Base-by-base conservation (phyloP, 2,329 filamentous ascomycete genomes). In the Paramyrothecium sp. region DNA sequence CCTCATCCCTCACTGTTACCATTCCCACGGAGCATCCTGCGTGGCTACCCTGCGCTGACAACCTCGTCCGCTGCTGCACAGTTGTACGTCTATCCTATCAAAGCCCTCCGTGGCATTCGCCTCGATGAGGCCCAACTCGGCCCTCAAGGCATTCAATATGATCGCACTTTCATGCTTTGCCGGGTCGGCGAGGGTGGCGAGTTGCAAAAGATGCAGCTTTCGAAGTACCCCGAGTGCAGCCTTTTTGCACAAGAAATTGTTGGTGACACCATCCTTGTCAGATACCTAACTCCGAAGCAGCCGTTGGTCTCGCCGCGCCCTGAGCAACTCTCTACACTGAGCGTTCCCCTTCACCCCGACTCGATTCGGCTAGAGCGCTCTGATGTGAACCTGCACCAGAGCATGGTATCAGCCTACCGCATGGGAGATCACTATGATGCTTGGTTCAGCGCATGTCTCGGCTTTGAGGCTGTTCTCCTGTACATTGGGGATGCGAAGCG, bases 11-110 rank as follows among this genome's bases (percentile, higher is more conserved):
- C n/a, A 19, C 38, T 12, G 5, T 7, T 44, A 7, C n/a, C 38
- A 17, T 12, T 44, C 5, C 4, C 38, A 4, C 13, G 38, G n/a
- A 44, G 13, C 13, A 44, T 44, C 38, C 5, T 16, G 13, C 13
- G 38, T 44, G 13, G 38, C 7, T 16, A 44, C 13, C 47, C 13
- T 16, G 47, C 13, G 30, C 49, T 51, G 49, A 51, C n/a, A 20
- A 0, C 30, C 54, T 51, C 38, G n/a, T 56, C 34, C n/a, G 19
- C 34, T 19, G 26, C 26, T 10, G 10, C 26, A 16, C 54, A 75
- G 72, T 78, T 92, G 38, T 90, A 87, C 71, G 79, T 89, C 51
- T 91, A 92, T 69, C 89, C 89, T 47, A 87, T 92, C 73, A 92
- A 92, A 69, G 87, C 82, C 8, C 80, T 91, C n/a, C 83, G 86